Evolutionary conservation across 2,329 filamentous ascomycete genomes (phyloP), one percentile per base, ranked within the genome.

Genomic region (Neonectria sp.): DNA sequence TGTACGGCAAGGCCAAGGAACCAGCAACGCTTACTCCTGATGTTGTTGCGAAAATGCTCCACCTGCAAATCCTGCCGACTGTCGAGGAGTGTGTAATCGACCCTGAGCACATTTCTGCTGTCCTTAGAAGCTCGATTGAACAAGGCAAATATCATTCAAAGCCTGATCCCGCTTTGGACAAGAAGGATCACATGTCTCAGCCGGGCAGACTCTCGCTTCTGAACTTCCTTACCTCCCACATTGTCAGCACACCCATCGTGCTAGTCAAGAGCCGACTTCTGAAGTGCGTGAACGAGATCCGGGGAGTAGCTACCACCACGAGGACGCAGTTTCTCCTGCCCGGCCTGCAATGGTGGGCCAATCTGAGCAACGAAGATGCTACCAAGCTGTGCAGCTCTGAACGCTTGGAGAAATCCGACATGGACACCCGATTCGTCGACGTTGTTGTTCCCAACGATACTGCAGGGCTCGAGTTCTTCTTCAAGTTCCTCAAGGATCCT

Each of bases 81-180:
- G 82, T 97, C 11, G 95, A 98, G 80, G 96, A 98, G 80, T 97
- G 92, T 75, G 86, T 95, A 4, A 88, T 98, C 71, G 95, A 98
- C 76, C 83, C 89, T 4, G 88, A 87, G 31, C 91, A 96, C 68
- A 86, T 97, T 51, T 83, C 87, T 29, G 88, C 88, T 24, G 86
- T 91, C 3, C 79, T 97, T 6, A 82, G 82, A 52, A 73, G 77
- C 6, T 73, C 77, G 12, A 79, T 84, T 56, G 81, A 82, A 68
- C 79, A 79, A 37, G 82, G 84, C 21, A 84, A 80, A 70, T 83
- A 82, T 33, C 76, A 78, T 33, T 67, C 70, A 15, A 73, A 76
- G 24, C 78, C 80, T 1, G 72, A 75, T 15, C 71, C 79, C 27
- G 75, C 79, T 6, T 77, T 85, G 8, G 88, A 90, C 58, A 87